Conservation (phyloP, 2,329 filamentous ascomycete species). For the Seiridium unicorne region DNA sequence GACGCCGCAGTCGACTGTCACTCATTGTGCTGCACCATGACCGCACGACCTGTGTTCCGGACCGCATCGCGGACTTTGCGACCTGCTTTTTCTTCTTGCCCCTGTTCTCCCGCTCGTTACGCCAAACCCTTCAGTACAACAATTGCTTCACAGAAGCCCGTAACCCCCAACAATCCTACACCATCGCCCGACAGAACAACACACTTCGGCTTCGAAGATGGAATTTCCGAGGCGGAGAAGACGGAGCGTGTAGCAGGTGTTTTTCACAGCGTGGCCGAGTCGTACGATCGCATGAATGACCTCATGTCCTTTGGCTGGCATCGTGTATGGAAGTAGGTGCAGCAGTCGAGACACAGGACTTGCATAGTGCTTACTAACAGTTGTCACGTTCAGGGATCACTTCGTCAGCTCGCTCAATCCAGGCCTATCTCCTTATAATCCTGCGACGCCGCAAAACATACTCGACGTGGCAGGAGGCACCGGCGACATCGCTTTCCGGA, state of each 20-base stretch:
- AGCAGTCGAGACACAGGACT: neutral
- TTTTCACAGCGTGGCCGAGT: constrained; percentile 91
- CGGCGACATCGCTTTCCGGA: constrained; percentile 95
- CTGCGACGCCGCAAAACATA: constrained; percentile 62
- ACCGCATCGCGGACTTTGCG: constrained; percentile 18
- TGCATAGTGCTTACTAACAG: neutral
- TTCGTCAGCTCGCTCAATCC: constrained; percentile 92
- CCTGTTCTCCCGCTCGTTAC: constrained; percentile 8
- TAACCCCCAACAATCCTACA: constrained; percentile 16
- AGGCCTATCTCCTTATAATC: constrained; percentile 52
- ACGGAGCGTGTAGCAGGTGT: constrained; percentile 71
- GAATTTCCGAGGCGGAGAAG: constrained; percentile 79
- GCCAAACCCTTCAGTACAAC: constrained; percentile 21
- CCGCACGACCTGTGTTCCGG: constrained; percentile 22
- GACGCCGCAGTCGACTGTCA: neutral
- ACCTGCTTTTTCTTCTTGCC: constrained; percentile 5
- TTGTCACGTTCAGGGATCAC: constrained; percentile 60
- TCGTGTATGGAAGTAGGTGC: constrained; percentile 80
- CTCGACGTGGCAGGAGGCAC: constrained; percentile 97
- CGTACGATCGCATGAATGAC: constrained; percentile 98
- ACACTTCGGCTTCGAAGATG: constrained; percentile 84
- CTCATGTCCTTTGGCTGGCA: constrained; percentile 98
- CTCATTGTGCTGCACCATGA: constrained; percentile 17
- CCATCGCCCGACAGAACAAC: constrained; percentile 57
- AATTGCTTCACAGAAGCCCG: constrained; percentile 14